Evolutionary conservation across 2,329 filamentous ascomycete genomes (phyloP), one percentile per base, ranked within the genome.

Genomic region (Colletotrichum kahawae): DNA sequence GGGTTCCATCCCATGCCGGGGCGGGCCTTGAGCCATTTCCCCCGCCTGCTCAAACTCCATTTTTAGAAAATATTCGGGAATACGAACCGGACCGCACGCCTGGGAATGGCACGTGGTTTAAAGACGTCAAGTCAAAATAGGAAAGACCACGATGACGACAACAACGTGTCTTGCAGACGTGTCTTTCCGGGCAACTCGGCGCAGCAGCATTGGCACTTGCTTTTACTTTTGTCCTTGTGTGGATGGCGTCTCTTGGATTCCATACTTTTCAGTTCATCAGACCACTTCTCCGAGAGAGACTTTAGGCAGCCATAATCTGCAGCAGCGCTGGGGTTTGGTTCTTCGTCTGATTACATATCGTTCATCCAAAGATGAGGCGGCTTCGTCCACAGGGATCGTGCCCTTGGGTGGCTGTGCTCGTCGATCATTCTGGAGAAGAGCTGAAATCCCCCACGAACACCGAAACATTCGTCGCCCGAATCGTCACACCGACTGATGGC

Each of bases 11-110:
- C 57, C 60, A 63, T 60, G 54, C 31, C 51, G 62, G 43, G 36
- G 59, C 36, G 59, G 71, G 60, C 33, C 71, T 67, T 16, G 31
- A 29, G 56, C 51, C 51, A 38, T 43, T 36, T 27, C 57, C 66
- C 34, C 66, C 29, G 29, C 67, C 71, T 48, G 54, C 48, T 66
- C 29, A 33, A 54, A 62, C 36, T 63, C 72, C 69, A 72, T 67
- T 64, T 75, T 75, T 75, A 72, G 72, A 72, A 72, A 67, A 12
- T 13, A 9, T 64, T 64, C 60, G 67, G 67, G 65, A 71, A 74
- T 67, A 67, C 67, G 57, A 72, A 56, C 56, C 69, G 56, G 56
- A 68, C 69, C 72, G 68, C 21, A 67, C 24, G 21, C 68, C 27
- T 71, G 72, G 72, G 9, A 71, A 29, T 48, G 69, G 24, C 54